Conservation (phyloP, 805 yeast genomes). For the Barnettozyma californica region DNA sequence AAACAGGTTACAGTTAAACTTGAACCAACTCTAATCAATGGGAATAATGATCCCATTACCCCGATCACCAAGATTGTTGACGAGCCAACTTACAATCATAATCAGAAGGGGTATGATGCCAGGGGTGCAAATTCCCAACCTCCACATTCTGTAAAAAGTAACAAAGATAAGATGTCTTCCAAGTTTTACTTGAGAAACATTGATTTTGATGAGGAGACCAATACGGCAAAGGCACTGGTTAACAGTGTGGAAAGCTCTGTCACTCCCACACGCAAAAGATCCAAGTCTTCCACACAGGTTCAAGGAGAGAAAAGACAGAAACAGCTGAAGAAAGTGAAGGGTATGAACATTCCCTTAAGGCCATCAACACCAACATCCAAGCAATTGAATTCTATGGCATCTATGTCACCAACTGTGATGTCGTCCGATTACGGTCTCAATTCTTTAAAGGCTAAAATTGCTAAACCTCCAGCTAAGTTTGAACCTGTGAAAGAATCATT, state of each 20-base stretch:
- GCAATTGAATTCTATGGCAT: not conserved
- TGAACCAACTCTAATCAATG: constrained; percentile 12
- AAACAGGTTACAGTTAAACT: constrained; percentile 19
- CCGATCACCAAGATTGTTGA: constrained; percentile 13
- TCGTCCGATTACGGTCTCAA: not conserved
- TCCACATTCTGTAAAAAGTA: not conserved
- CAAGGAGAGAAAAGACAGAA: not conserved
- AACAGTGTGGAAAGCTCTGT: not conserved
- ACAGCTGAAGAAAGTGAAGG: not conserved
- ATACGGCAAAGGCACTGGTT: constrained; percentile 15
- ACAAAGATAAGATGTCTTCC: constrained; percentile 14
- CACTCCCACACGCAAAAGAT: constrained; percentile 13
- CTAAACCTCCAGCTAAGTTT: constrained; percentile 13
- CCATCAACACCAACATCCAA: constrained; percentile 1
- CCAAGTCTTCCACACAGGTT: constrained; percentile 3
- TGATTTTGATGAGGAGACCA: constrained; percentile 7
- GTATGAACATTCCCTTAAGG: not conserved
- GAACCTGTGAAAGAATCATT: constrained; percentile 5
- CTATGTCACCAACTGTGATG: not conserved
- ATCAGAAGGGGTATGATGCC: not conserved
- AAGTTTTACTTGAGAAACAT: constrained; percentile 19
- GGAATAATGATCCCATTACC: constrained; percentile 12
- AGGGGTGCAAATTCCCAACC: not conserved
- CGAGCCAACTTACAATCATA: constrained; percentile 8
- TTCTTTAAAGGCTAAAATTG: not conserved